Evolutionary conservation across 768 basidiomycete species (phyloP), one percentile per base, ranked within the genome.

Genomic region (Sarcomyxa edulis): DNA sequence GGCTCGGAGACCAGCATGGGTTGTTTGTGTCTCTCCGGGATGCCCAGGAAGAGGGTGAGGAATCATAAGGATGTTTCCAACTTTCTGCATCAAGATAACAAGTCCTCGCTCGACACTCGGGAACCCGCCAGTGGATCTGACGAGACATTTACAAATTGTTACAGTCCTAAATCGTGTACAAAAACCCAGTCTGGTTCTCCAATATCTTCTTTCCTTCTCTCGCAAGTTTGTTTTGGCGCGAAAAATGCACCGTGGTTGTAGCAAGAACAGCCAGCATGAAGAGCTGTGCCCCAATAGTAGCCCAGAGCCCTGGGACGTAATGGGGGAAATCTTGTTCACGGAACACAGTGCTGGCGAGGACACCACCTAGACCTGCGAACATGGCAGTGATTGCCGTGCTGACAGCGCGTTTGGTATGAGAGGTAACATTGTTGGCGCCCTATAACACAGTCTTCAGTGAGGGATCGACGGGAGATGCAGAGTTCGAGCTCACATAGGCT

Each of bases 1-100:
- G 75, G 3, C 61, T 96, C 0, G 92, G 92, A 1, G 81, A 84
- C 40, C 81, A 89, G 46, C 89, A 94, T 55, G 84, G 76, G 0
- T 60, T 91, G 6, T 84, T 69, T 41, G 54, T 59, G 26, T 51
- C 60, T 1, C 68, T 82, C 66, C 55, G 54, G 4, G 54, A 58
- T 26, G 65, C 62, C 19, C 33, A 42, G 19, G 32, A 20, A 11
- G 39, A 33, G 36, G 29, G 12, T 10, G 18, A 20, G 22, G 31
- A 32, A 14, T 32, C 6, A 32, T 8, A 32, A 32, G 19, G 31
- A 32, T 32, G 14, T 7, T n/a, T n/a, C n/a, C n/a, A n/a, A n/a
- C n/a, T n/a, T n/a, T n/a, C n/a, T n/a, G n/a, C n/a, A n/a, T n/a
- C n/a, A n/a, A n/a, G n/a, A n/a, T n/a, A n/a, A n/a, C n/a, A n/a